Evolutionary conservation across 2,329 filamentous ascomycete species (phyloP), one percentile per base, ranked within the genome.

Genomic region (Paraphoma chrysanthemicola): DNA sequence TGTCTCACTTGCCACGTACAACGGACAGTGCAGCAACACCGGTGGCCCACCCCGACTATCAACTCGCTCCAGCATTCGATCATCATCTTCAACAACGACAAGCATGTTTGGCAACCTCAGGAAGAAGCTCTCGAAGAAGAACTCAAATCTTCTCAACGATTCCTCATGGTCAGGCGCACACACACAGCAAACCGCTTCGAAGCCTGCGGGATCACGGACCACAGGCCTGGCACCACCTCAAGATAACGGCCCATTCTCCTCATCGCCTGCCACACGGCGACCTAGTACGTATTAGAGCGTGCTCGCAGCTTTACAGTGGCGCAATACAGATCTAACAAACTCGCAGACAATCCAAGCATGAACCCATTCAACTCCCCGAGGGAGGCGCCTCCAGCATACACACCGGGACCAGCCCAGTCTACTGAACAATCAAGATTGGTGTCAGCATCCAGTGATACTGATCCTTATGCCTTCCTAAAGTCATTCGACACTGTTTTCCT

Each of bases 401-500:
- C 76, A 10, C 73, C 74, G 38, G 71, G 69, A 18, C 60, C 69
- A 44, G 55, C 47, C 16, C 14, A 55, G 3, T 53, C 54, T 18
- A 43, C 46, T 23, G 38, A 52, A 11, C 30, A 55, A 38, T 6
- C 56, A 33, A 30, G 28, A 41, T 16, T 56, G 18, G 28, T 48
- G 3, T 38, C 61, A 2, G 38, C 55, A 43, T 47, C 62, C 8
- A 57, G 74, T 8, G 61, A 64, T 30, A 33, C 56, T 23, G 89
- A 92, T 67, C 85, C 83, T 1, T 95, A 91, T 72, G 84, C 87
- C 2, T 96, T 96, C 72, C 86, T 98, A 5, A 75, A 79, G 42
- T 83, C 83, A 14, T 97, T 97, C 72, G 92, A 98, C 78, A 97
- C 93, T 31, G 79, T 94, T 53, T 93, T 98, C 74, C 79, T 98